Evolutionary conservation across 768 basidiomycete species (phyloP), one percentile per base, ranked within the genome.

Genomic region (Agrocybe chaxingu): DNA sequence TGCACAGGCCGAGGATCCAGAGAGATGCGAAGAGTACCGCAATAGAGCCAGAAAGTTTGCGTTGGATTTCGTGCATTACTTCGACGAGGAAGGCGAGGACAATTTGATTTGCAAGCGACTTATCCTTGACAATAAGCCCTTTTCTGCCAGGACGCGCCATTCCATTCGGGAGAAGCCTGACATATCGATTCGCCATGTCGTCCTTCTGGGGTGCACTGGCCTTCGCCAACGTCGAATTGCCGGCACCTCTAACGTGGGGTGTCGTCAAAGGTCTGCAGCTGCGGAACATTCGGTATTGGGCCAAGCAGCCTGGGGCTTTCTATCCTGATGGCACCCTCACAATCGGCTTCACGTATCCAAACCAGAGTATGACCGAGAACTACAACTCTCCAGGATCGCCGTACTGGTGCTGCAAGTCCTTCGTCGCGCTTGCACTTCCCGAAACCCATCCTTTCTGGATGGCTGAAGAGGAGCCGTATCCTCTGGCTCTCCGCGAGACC

Each of bases 321-420:
- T 62, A 78, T 54, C 65, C 79, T 12, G 84, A 86, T 55, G 83
- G 86, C 10, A 87, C 84, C 0, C 69, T 89, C 33, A 89, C 84
- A 8, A 84, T 89, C 57, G 87, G 86, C 2, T 88, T 74, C 60
- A 69, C 71, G 42, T 88, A 87, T 57, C 85, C 84, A 30, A 87
- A 86, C 58, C 81, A 81, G 66, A 84, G 84, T 63, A 82, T 88
- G 72, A 85, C 80, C 10, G 83, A 89, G 62, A 88, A 86, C 66
- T 89, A 91, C 71, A 89, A 89, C 62, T 85, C 85, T 4, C 81
- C 82, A 12, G 86, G 86, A 13, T 87, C 85, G 19, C 84, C 85
- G 2, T 91, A 89, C 66, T 89, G 87, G 88, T 85, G 82, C 61
- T 88, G 85, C 71, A 87, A 89, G 61, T 82, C 85, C 1, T 89